Percentiles rank a stretch among this genome's conserved stretches.
These are phyloP conservation scores for Suillus tomentosus DNA, from an alignment of 768 basidiomycete species.

Conservation along the genomic window DNA sequence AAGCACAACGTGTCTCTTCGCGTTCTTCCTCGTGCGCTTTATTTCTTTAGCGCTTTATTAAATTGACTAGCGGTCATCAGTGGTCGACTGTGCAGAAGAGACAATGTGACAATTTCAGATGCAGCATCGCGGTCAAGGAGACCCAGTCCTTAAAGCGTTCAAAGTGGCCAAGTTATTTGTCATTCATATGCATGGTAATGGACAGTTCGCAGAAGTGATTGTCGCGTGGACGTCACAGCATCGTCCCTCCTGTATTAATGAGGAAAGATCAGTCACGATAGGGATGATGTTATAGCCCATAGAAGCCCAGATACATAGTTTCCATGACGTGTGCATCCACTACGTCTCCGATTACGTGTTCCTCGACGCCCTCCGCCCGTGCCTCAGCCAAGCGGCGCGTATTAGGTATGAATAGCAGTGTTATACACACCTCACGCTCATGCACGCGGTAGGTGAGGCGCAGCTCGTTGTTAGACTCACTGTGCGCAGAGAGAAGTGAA, in stretches of 20 bases:
- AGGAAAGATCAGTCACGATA: neutral
- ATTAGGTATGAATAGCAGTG: conserved; percentile 69
- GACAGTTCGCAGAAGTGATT: neutral
- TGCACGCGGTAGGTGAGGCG: conserved; percentile 64
- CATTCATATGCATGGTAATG: conserved; percentile 81
- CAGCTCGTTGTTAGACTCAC: conserved; percentile 76
- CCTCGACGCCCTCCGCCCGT: conserved; percentile 51
- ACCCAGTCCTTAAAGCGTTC: conserved; percentile 40
- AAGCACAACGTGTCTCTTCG: too few relatives aligned
- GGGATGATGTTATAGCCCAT: conserved; percentile 35
- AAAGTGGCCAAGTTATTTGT: conserved; percentile 73
- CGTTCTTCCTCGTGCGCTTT: conserved; percentile 40
- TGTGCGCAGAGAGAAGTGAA: conserved; percentile 58
- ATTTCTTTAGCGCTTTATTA: conserved; percentile 2
- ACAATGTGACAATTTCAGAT: conserved; percentile 67
- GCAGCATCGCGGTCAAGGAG: conserved; percentile 43
- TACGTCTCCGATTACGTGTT: conserved; percentile 58
- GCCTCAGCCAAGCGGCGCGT: conserved; percentile 66
- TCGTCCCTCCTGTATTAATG: neutral
- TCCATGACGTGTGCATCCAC: conserved; percentile 62
- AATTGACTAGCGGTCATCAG: conserved; percentile 36
- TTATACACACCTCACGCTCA: conserved; percentile 47
- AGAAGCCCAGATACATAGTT: conserved; percentile 69
- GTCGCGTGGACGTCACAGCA: neutral
- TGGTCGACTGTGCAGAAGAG: conserved; percentile 86